Base-by-base conservation (phyloP, 2,329 filamentous ascomycete species). In the Graphilbum ipis-grandicollis region DNA sequence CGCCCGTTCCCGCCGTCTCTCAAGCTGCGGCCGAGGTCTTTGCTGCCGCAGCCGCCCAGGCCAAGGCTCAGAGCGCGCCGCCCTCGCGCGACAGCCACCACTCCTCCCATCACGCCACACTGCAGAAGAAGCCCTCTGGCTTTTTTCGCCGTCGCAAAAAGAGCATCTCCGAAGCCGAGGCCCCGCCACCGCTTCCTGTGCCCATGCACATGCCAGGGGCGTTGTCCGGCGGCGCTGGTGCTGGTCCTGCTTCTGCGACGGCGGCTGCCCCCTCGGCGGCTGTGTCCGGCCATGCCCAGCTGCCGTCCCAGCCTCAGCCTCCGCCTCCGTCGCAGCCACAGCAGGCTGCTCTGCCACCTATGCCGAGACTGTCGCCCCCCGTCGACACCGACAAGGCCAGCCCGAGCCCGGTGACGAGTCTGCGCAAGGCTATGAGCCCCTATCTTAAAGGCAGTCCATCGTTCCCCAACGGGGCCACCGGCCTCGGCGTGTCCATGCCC, bases 91-190 rank as follows among this genome's bases (percentile, higher is more conserved):
- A 72, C 44, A 65, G 65, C 25, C 59, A 64, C 35, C 61, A 59
- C 37, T 49, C 54, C 17, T 53, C 62, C 14, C 62, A n/a, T n/a
- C n/a, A 65, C 39, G 57, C 61, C 6, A 48, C 48, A 17, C 60
- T 94, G 36, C 80, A 82, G 48, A 94, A 94, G 63, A 94, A 94
- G 56, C 73, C 83, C 4, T 92, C 88, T 1, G 88, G 84, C 1
- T 96, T 98, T 59, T 96, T 96, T 60, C 72, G 90, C 43, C 71
- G 90, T 41, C 72, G 86, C 44, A 96, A 96, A 69, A 92, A 88
- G 67, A 93, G 86, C 5, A 58, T 84, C 25, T 71, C 74, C 13
- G 85, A 92, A 43, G 52, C 55, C 32, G 66, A 71, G 18, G 39
- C 38, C 1, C 67, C 67, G 29, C 74, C 79, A 25, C 74, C 78